A percentile compares a stretch with the other conserved stretches of the same genome.
These are phyloP conservation scores for Torrubiellomyces zombiae DNA, from an alignment of 2,329 filamentous ascomycete genomes.

Conservation along the genomic window DNA sequence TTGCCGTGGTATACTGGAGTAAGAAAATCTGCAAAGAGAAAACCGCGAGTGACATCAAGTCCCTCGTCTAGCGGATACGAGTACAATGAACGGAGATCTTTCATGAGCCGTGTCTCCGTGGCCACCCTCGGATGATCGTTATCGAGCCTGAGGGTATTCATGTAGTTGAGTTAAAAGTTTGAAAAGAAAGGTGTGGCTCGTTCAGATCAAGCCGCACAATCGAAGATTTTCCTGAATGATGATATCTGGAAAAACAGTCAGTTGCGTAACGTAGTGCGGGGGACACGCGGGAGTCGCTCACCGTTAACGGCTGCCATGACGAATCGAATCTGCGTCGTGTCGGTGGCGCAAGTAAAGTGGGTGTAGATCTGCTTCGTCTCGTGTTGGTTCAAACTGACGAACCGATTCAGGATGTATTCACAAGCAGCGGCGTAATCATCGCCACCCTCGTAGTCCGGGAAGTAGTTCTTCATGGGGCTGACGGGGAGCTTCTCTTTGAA, in stretches of 20 bases:
- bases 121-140: constrained; percentile 21
- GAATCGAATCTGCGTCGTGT: constrained; percentile 97
- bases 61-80: constrained; percentile 12
- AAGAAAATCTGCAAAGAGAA: not conserved
- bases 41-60: constrained; percentile 1
- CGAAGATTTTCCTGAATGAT: constrained; percentile 99
- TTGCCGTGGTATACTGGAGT: constrained; percentile 1
- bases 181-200: constrained; percentile 17
- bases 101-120: constrained; percentile 22
- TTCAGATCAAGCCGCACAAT: constrained; percentile 89
- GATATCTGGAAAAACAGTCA: constrained; percentile 56
- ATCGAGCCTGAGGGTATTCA: constrained; percentile 27
- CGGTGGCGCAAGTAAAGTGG: constrained; percentile 96
- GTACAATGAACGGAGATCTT: constrained; percentile 15
- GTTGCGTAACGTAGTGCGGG: constrained; percentile 5
- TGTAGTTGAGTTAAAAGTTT: constrained; percentile 13
- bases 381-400: constrained; percentile 95
- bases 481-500: constrained; percentile 75
- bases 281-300: constrained; percentile 26
- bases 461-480: constrained; percentile 78
- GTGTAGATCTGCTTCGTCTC: constrained; percentile 99
- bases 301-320: constrained; percentile 99
- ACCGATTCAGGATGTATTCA: constrained; percentile 97
- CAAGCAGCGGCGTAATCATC: constrained; percentile 91
- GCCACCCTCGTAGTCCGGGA: constrained; percentile 84